Percentiles rank a stretch among this genome's conserved stretches.
phyloP scores from a whole-genome alignment of 176 grass and related monocot species.

The Elaeis guineensis region DNA sequence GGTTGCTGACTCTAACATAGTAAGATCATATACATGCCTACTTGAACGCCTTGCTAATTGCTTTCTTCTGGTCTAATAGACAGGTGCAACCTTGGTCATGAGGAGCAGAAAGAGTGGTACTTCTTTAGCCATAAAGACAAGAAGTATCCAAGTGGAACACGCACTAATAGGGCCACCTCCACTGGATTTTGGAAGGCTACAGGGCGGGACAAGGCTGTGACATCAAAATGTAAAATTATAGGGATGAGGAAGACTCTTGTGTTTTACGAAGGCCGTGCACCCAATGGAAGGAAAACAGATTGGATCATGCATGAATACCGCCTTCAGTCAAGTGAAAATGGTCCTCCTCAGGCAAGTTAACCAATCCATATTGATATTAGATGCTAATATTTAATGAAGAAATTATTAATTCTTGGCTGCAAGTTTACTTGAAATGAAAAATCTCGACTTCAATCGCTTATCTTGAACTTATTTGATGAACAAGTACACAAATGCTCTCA shows the following conservation, averaged over 20 bases:
- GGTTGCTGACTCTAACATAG: conserved; percentile 15
- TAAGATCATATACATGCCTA: too few relatives aligned
- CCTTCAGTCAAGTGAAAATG: conserved; percentile 61
- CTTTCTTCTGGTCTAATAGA: conserved; percentile 22
- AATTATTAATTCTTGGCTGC: too few relatives aligned
- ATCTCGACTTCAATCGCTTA: too few relatives aligned
- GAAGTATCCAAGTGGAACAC: conserved; percentile 85
- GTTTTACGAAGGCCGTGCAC: conserved; percentile 86
- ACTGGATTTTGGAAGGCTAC: conserved; percentile 95
- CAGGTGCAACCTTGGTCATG: conserved; percentile 40
- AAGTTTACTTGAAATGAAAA: too few relatives aligned
- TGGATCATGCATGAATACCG: conserved; percentile 99
- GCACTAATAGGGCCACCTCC: conserved; percentile 67
- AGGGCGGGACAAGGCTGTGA: conserved; percentile 74
- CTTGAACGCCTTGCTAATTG: too few relatives aligned
- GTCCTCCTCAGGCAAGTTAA: conserved; percentile 48
- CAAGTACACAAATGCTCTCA: too few relatives aligned
- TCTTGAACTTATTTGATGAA: too few relatives aligned
- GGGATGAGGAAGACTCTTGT: conserved; percentile 98
- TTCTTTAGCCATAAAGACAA: conserved; percentile 96
- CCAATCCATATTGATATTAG: too few relatives aligned
- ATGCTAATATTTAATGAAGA: too few relatives aligned
- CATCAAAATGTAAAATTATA: conserved; percentile 38
- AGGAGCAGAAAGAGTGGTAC: conserved; percentile 76
- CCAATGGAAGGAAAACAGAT: conserved; percentile 61